These are phyloP conservation scores for Chrysanthemum makinoi DNA, from an alignment of 129 eudicot genomes.

Conservation along the genomic window DNA sequence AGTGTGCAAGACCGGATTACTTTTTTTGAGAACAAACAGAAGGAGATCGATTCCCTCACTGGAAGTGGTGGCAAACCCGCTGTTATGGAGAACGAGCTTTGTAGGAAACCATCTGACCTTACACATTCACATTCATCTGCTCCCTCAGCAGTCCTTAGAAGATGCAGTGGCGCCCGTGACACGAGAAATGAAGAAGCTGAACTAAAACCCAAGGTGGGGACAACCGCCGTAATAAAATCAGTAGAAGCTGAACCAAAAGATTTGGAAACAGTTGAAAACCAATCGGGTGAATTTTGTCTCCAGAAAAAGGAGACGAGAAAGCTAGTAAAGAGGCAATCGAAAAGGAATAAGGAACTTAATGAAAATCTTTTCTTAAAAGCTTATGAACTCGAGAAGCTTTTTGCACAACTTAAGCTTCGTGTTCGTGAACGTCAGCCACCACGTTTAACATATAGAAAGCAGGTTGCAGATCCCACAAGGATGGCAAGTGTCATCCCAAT, in stretches of 20 bases:
- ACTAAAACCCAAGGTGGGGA: background rate
- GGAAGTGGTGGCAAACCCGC: background rate
- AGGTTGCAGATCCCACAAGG: background rate
- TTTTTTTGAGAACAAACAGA: constrained; percentile 8
- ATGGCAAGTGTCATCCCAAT: background rate
- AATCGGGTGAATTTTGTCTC: background rate
- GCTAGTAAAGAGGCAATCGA: background rate
- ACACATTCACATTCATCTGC: background rate
- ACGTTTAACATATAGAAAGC: background rate
- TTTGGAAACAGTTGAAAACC: background rate
- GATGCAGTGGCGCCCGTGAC: constrained; percentile 1
- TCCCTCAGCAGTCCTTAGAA: background rate
- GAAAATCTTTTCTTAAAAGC: background rate
- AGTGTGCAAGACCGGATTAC: constrained; percentile 9
- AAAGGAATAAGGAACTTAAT: background rate
- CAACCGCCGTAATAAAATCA: background rate
- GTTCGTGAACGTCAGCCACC: background rate
- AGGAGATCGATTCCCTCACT: background rate
- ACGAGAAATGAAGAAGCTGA: background rate
- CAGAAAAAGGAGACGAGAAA: background rate
- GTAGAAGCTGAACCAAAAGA: background rate
- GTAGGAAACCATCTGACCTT: background rate
- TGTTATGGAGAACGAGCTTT: background rate
- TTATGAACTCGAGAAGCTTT: constrained; percentile 1
- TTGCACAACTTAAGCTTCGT: constrained; percentile 4